These are phyloP conservation scores for Triticum timopheevii DNA, from an alignment of 176 grass and related monocot species.

Conservation along the genomic window DNA sequence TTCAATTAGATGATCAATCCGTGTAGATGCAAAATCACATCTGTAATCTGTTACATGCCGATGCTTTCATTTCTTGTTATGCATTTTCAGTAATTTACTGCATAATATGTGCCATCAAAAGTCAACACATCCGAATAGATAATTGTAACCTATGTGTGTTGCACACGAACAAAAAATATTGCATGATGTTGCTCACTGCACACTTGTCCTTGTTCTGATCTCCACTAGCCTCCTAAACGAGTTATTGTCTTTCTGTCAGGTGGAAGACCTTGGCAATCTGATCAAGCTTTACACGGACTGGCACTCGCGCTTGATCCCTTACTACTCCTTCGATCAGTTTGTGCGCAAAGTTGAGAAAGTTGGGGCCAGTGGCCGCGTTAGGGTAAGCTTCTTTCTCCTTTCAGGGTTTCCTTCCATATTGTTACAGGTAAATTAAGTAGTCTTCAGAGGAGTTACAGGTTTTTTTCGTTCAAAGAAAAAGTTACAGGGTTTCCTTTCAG, in stretches of 20 bases:
- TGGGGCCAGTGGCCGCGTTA: conserved; percentile 58
- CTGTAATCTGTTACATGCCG: background rate
- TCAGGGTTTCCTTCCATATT: background rate
- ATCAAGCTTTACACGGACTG: conserved; percentile 73
- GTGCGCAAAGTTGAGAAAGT: conserved; percentile 70
- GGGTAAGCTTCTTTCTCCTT: conserved; percentile 56
- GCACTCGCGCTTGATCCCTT: conserved; percentile 77
- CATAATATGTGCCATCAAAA: background rate
- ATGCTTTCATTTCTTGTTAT: background rate
- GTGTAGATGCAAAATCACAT: background rate
- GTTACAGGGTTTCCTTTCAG: background rate
- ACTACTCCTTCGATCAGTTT: conserved; percentile 89
- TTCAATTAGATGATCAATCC: background rate
- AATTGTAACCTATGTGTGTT: background rate
- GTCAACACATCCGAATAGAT: background rate
- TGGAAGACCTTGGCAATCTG: conserved; percentile 77
- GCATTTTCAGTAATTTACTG: background rate
- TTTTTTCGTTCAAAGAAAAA: background rate
- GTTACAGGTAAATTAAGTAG: background rate
- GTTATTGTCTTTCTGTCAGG: conserved; percentile 36
- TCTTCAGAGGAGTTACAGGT: background rate
- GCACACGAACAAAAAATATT: background rate
- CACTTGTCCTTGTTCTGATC: background rate
- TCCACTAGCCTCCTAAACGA: background rate
- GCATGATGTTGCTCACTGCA: background rate